Evolutionary conservation across 1,139 yeast species (phyloP).

Genomic region (Suhomyces bribrorum): DNA sequence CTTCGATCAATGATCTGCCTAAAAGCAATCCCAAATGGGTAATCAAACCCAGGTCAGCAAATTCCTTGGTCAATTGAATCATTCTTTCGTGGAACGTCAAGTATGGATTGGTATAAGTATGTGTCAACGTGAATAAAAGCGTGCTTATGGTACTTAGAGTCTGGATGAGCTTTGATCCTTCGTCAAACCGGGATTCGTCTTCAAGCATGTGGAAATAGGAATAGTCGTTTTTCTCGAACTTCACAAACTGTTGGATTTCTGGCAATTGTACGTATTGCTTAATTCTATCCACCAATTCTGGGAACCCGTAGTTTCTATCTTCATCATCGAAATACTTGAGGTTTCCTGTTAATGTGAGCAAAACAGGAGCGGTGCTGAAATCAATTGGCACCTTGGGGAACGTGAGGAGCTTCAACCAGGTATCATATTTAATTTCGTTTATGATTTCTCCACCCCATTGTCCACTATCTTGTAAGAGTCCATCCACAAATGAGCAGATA

Average conservation of each 20-base stretch:
- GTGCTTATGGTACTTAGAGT: slow-evolving; percentile 36
- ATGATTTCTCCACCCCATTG: slow-evolving; percentile 51
- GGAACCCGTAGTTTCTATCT: slow-evolving; percentile 51
- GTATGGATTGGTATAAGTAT: slow-evolving; percentile 55
- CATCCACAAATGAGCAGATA: slow-evolving; percentile 46
- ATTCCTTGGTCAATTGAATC: slow-evolving; percentile 45
- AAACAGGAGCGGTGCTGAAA: slow-evolving; percentile 55
- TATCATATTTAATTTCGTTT: slow-evolving; percentile 40
- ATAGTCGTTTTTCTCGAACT: slow-evolving; percentile 9
- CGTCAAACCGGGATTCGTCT: slow-evolving; percentile 10
- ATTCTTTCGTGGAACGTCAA: slow-evolving; percentile 51
- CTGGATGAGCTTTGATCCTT: slow-evolving; percentile 35
- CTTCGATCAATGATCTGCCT: slow-evolving; percentile 57
- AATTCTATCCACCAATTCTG: slow-evolving; percentile 21
- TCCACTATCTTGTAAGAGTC: slow-evolving; percentile 48
- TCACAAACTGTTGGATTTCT: slow-evolving; percentile 16
- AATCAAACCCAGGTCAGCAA: slow-evolving; percentile 33
- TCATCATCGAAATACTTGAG: slow-evolving; percentile 59
- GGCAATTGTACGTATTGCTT: slow-evolving; percentile 12
- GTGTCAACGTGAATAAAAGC: slow-evolving; percentile 49
- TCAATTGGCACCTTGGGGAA: slow-evolving; percentile 62
- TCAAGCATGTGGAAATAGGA: slow-evolving; percentile 31
- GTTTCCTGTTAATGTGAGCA: slow-evolving; percentile 54
- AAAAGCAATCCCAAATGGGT: slow-evolving; percentile 44
- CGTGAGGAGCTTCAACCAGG: slow-evolving; percentile 46